phyloP scores from a whole-genome alignment of 495 filamentous ascomycete genomes.

The Penicillium taxi region DNA sequence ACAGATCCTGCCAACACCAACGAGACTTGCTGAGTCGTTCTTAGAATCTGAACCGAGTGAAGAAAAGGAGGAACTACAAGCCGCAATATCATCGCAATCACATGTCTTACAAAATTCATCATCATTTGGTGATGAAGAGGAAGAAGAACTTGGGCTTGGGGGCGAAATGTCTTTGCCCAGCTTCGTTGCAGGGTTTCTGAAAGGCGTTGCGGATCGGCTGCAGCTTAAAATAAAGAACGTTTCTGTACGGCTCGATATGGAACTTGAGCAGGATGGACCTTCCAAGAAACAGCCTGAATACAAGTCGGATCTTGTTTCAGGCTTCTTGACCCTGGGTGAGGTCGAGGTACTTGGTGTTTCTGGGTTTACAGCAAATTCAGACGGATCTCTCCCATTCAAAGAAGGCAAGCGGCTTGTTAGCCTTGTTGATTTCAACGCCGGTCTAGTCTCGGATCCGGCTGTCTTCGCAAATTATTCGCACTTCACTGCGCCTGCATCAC shows the following conservation, averaged over 20 bases:
- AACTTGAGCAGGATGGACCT: slow-evolving; percentile 38
- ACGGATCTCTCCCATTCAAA: slow-evolving; percentile 21
- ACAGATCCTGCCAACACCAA: slow-evolving; percentile 57
- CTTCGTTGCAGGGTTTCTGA: slow-evolving; percentile 74
- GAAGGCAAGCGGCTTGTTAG: slow-evolving; percentile 59
- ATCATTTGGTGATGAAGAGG: slow-evolving; percentile 53
- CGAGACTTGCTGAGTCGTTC: slow-evolving; percentile 81
- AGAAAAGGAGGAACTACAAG: slow-evolving; percentile 68
- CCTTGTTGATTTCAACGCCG: slow-evolving; percentile 53
- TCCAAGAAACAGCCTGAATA: slow-evolving; percentile 34
- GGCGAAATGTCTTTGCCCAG: slow-evolving; percentile 70
- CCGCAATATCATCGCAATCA: slow-evolving; percentile 62
- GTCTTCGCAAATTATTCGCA: slow-evolving; percentile 60
- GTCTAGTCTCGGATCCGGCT: slow-evolving; percentile 62
- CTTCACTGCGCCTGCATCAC: slow-evolving; percentile 54
- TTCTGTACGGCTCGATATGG: slow-evolving; percentile 53
- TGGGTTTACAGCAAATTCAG: slow-evolving; percentile 18
- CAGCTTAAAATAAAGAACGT: slow-evolving; percentile 64
- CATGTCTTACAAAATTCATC: slow-evolving; percentile 39
- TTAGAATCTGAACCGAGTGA: slow-evolving; percentile 68
- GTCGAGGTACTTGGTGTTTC: slow-evolving; percentile 62
- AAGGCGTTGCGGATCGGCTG: slow-evolving; percentile 73
- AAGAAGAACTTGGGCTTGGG: slow-evolving; percentile 58
- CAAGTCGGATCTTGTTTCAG: slow-evolving; percentile 46
- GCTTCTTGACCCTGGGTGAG: slow-evolving; percentile 57